These are phyloP conservation scores for Orbilia blumenaviensis DNA, from an alignment of 2,329 filamentous ascomycete species.

Conservation along the genomic window DNA sequence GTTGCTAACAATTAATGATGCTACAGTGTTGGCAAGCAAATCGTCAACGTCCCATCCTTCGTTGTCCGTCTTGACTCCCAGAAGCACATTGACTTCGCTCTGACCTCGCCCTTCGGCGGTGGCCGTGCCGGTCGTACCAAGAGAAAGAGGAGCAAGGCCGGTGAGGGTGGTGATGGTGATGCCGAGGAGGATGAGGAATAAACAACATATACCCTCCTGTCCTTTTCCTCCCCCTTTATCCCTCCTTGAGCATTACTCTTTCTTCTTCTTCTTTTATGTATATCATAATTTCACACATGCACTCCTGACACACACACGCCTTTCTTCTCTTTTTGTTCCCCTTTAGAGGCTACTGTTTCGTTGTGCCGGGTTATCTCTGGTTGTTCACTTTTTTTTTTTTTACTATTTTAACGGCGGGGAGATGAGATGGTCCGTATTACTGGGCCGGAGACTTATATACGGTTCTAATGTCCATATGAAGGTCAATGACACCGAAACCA, in stretches of 20 bases:
- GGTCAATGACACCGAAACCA: conserved; percentile 39
- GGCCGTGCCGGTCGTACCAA: conserved; percentile 96
- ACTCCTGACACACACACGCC: not conserved
- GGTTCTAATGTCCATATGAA: conserved; percentile 52
- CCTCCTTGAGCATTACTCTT: conserved; percentile 14
- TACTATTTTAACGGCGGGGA: no score
- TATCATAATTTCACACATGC: conserved; percentile 49
- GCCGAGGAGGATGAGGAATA: conserved; percentile 86
- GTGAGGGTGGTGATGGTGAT: conserved; percentile 81
- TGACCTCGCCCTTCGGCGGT: conserved; percentile 96
- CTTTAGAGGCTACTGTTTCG: conserved; percentile 19
- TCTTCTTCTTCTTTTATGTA: conserved; percentile 31
- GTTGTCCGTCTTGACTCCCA: conserved; percentile 99
- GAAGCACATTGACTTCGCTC: conserved; percentile 99
- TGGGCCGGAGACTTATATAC: conserved; percentile 30
- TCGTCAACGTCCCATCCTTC: conserved; percentile 99
- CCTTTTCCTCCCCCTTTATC: conserved; percentile 1
- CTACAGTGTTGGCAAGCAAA: conserved; percentile 93
- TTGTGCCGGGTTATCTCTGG: conserved; percentile 23
- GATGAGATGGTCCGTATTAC: no score
- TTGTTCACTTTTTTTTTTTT: conserved; percentile 12
- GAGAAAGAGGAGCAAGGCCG: conserved; percentile 99
- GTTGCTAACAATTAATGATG: conserved; percentile 56
- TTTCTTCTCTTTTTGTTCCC: conserved; percentile 26
- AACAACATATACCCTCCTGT: not conserved